Evolutionary conservation across 1,284 basidiomycete species (phyloP), one percentile per base, ranked within the genome.

Genomic region (Anthracocystis setariae): DNA sequence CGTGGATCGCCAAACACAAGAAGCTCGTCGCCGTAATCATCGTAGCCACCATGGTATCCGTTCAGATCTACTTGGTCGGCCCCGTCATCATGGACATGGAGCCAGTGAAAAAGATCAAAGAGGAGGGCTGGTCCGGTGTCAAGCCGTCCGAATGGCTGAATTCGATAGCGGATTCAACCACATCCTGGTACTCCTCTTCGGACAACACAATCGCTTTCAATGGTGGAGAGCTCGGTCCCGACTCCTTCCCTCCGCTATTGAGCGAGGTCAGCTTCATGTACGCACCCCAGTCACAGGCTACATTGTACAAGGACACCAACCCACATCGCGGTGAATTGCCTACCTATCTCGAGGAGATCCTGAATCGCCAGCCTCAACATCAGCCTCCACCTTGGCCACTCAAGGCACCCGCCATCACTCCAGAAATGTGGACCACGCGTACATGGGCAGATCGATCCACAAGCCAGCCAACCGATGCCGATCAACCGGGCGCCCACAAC

Each of bases 301-400:
- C 53, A 21, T 47, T 62, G 25, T 76, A 76, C 62, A 50, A 54
- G n/a, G 47, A 71, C 35, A 49, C 51, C 13, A 58, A 79, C 24
- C 77, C 77, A 3, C 77, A 79, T 49, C 66, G 65, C 5, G 77
- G 77, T 37, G 70, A 74, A 46, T 43, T 77, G 9, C 67, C 74
- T 1, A 54, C 57, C 0, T 52, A 57, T 20, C 54, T 74, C 23
- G 56, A 71, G 21, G 17, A 21, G 12, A 10, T 76, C 10, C 57
- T 79, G 17, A 55, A 62, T 9, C 37, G 52, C 10, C 64, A 69
- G 4, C 77, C 77, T 7, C 24, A 53, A n/a, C 63, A 71, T 10
- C 53, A 54, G 2, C 63, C 62, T 10, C 76, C 74, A 7, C 67
- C 75, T 9, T 52, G 57, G 54, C 73, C 75, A 2, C 43, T 25